A percentile compares a stretch with the other conserved stretches of the same genome.
Conservation (phyloP, 75 land plant genomes). For the Gnetum montanum region DNA sequence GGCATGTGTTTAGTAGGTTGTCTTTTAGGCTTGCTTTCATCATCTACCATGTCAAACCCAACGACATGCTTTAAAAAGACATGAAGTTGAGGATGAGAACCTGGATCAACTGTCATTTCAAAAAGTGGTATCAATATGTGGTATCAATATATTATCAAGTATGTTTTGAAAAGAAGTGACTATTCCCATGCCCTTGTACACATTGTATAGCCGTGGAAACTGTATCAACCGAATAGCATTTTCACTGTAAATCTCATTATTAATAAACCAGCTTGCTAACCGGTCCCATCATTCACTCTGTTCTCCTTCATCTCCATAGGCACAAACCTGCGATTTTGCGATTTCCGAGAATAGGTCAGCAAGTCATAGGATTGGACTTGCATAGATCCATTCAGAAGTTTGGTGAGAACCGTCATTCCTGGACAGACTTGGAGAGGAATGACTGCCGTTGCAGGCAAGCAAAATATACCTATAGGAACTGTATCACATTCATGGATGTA, state of each 20-base stretch:
- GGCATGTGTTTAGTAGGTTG: slow-evolving; percentile 99
- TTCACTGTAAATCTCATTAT: slow-evolving; percentile 88
- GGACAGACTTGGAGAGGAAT: slow-evolving; percentile 27
- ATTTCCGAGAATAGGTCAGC: slow-evolving; percentile 13
- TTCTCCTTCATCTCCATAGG: slow-evolving; percentile 96
- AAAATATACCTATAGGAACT: slow-evolving; percentile 24
- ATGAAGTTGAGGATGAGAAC: slow-evolving; percentile 95
- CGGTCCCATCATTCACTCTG: slow-evolving; percentile 99
- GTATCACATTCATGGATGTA: no score
- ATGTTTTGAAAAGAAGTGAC: slow-evolving; percentile 89
- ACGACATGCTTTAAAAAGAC: slow-evolving; percentile 93
- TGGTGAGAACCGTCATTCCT: slow-evolving; percentile 22
- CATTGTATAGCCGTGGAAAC: slow-evolving; percentile 89
- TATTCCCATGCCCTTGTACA: slow-evolving; percentile 97
- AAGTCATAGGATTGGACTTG: slow-evolving; percentile 91
- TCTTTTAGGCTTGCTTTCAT: slow-evolving; percentile 98
- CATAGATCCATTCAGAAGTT: slow-evolving; percentile 17
- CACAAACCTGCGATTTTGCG: no score
- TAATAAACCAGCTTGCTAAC: slow-evolving; percentile 97
- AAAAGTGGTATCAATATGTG: slow-evolving; percentile 95
- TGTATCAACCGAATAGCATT: slow-evolving; percentile 98
- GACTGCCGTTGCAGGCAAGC: slow-evolving; percentile 15
- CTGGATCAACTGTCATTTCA: slow-evolving; percentile 92
- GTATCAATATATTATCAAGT: slow-evolving; percentile 84
- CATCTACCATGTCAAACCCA: slow-evolving; percentile 98